These are phyloP conservation scores for Pseudevernia furfuracea DNA, from an alignment of 495 filamentous ascomycete genomes.

Conservation along the genomic window DNA sequence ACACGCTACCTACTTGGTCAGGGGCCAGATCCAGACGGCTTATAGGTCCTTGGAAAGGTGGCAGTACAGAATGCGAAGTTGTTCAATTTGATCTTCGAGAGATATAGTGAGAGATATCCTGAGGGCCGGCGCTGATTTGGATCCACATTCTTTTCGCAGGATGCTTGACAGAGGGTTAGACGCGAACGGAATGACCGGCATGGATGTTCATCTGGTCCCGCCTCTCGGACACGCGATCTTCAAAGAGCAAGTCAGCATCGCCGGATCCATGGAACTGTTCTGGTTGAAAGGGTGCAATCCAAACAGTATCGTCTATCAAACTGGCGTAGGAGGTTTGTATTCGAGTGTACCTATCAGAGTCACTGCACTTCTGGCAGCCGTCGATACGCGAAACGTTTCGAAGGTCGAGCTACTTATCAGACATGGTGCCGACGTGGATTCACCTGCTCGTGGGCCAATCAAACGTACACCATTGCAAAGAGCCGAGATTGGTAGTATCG, in stretches of 20 bases:
- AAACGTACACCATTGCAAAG: constrained; percentile 27
- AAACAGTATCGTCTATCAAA: neutral
- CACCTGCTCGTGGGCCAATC: neutral
- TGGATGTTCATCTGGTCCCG: neutral
- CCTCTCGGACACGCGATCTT: neutral
- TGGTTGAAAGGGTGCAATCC: neutral
- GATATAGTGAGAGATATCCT: neutral
- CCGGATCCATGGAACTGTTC: neutral
- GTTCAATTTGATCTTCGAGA: neutral
- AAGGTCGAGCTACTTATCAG: constrained; percentile 16
- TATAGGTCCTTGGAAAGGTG: neutral
- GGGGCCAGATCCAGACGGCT: neutral
- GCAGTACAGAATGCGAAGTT: neutral
- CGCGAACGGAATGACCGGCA: neutral
- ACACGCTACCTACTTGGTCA: neutral
- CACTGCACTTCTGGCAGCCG: constrained; percentile 2
- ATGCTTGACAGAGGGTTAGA: neutral
- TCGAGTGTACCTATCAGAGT: no score
- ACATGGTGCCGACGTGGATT: constrained; percentile 12
- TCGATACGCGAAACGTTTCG: neutral
- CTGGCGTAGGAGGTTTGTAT: neutral
- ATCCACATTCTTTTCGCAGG: neutral
- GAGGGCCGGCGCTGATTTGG: neutral
- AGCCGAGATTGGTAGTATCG: constrained; percentile 22
- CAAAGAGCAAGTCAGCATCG: neutral